Conservation (phyloP, 106 monocot genomes). For the Acorus gramineus region DNA sequence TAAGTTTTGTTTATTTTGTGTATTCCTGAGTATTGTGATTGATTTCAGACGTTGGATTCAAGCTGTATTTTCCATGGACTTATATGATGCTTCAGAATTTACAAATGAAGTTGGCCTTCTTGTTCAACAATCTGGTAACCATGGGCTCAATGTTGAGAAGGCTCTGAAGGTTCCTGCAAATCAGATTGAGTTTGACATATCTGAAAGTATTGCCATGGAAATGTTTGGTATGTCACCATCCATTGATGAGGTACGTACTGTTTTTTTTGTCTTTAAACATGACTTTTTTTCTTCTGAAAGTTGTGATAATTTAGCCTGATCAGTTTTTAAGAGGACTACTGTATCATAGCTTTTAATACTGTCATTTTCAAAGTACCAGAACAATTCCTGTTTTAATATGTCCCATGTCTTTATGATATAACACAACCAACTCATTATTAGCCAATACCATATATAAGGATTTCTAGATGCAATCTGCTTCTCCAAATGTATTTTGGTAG, state of each 20-base stretch:
- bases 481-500: too few species aligned
- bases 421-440: too few species aligned
- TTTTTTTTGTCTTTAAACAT: not conserved
- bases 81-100: not conserved
- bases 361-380: too few species aligned
- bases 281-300: not conserved
- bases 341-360: too few species aligned
- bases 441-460: too few species aligned
- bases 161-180: slow-evolving; percentile 6
- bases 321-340: too few species aligned
- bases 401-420: too few species aligned
- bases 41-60: slow-evolving; percentile 85
- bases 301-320: too few species aligned
- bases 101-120: not conserved
- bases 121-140: slow-evolving; percentile 5
- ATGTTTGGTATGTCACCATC: slow-evolving; percentile 47
- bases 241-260: slow-evolving; percentile 55
- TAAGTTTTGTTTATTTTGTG: not conserved
- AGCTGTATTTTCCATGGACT: slow-evolving; percentile 42
- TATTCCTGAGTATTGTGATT: not conserved
- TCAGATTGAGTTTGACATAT: slow-evolving; percentile 43
- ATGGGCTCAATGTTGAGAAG: not conserved
- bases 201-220: slow-evolving; percentile 34
- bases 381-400: too few species aligned
- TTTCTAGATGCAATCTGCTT: too few species aligned